Base-by-base conservation (phyloP, 805 yeast genomes). In the Ogataea trehaloabstinens region DNA sequence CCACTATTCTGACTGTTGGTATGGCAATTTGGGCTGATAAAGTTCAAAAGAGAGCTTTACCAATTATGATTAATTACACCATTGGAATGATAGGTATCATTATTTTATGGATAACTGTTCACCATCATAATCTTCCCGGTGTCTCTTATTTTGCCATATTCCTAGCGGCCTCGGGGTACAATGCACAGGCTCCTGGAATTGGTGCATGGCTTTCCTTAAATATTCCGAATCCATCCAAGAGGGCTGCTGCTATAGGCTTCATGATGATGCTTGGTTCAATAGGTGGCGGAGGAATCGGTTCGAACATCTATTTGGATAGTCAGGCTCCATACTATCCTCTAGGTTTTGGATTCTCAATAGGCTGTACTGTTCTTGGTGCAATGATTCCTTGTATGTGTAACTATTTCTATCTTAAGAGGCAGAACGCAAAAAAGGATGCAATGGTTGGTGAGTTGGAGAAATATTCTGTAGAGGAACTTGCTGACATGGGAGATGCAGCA, bases 241-340 rank as follows among this genome's bases (percentile, higher is more conserved):
- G 71, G 40, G 47, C 64, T 13, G 60, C 74, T 10, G 76, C 75
- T 34, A 68, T 65, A 5, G 59, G 70, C 41, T 66, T 68, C 17
- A 70, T 68, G 41, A 72, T 68, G 54, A 58, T 69, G 31, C 67
- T 68, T 45, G 57, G 66, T 16, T 52, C 53, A 16, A 53, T 71
- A 3, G 51, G 51, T 3, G 48, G 48, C 2, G 51, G 51, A 25
- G 46, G 51, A 8, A 46, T 46, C 16, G 51, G 51, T 3, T 46
- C 51, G 25, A 46, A 46, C 24, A 46, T 46, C 22, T 46, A 46
- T 20, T 22, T 46, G 6, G 41, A 41, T 6, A 28, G 30, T 4
- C 41, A 46, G 37, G 51, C 51, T 24, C 51, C 51, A 3, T 38
- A 41, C 21, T 46, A 46, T 29, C 51, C 51, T 4, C 37, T 46